These are phyloP conservation scores for Ormosia emarginata DNA, from an alignment of 306 rosid genomes.

Conservation along the genomic window DNA sequence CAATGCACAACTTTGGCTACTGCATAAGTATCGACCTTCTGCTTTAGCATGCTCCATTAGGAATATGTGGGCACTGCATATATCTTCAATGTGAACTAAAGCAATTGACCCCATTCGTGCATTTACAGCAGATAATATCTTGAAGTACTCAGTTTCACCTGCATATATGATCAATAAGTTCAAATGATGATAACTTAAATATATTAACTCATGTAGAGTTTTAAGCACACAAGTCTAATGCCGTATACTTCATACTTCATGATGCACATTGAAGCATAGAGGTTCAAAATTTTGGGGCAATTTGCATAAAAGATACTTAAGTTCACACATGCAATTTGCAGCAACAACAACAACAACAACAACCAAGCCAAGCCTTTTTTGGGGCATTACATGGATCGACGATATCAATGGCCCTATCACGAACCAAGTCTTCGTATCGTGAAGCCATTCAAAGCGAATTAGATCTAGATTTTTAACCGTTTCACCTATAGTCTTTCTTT, in stretches of 20 bases:
- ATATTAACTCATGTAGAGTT: neutral
- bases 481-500: too few relatives aligned
- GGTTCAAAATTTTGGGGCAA: neutral
- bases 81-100: conserved; percentile 70
- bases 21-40: conserved; percentile 63
- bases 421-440: too few relatives aligned
- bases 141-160: conserved; percentile 52
- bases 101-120: conserved; percentile 76
- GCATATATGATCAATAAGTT: neutral
- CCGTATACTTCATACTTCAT: neutral
- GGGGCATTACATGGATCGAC: too few relatives aligned
- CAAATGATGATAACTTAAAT: neutral
- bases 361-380: too few relatives aligned
- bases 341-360: too few relatives aligned
- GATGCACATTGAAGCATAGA: neutral
- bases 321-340: neutral
- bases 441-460: too few relatives aligned
- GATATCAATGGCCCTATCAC: too few relatives aligned
- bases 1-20: conserved; percentile 42
- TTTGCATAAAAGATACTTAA: neutral
- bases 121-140: conserved; percentile 61
- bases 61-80: conserved; percentile 72
- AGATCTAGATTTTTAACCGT: too few relatives aligned
- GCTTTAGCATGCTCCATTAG: conserved; percentile 66
- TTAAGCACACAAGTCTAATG: neutral